These are phyloP conservation scores for Candida sanyiensis DNA, from an alignment of 805 yeast genomes.

Conservation along the genomic window DNA sequence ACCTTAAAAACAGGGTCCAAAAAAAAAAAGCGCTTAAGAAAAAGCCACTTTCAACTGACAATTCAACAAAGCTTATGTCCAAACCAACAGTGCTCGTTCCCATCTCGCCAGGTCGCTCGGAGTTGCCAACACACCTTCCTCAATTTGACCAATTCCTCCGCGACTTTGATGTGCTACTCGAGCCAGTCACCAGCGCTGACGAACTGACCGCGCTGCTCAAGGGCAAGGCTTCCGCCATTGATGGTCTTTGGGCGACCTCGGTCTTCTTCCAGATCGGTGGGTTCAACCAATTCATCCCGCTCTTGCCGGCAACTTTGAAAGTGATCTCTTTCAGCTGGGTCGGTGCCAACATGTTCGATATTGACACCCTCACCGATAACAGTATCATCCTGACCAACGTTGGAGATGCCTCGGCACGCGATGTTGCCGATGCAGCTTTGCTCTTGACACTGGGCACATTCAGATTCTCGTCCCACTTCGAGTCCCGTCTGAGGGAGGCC, in stretches of 20 bases:
- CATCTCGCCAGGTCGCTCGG: slow-evolving; percentile 29
- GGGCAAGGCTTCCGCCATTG: slow-evolving; percentile 33
- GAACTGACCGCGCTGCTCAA: slow-evolving; percentile 36
- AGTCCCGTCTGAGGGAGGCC: slow-evolving; percentile 31
- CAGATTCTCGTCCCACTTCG: slow-evolving; percentile 48
- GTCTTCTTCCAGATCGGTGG: slow-evolving; percentile 43
- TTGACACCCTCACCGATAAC: slow-evolving; percentile 34
- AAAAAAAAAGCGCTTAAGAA: neutral
- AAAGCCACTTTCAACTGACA: neutral
- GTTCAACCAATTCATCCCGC: slow-evolving; percentile 36
- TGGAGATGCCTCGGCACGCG: slow-evolving; percentile 50
- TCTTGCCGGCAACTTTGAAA: slow-evolving; percentile 41
- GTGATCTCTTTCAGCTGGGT: slow-evolving; percentile 53
- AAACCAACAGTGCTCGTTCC: slow-evolving; percentile 16
- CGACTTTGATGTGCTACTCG: slow-evolving; percentile 34
- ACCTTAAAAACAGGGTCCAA: too few relatives aligned
- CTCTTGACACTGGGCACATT: slow-evolving; percentile 52
- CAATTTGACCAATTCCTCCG: slow-evolving; percentile 39
- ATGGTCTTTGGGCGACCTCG: slow-evolving; percentile 53
- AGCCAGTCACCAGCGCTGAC: slow-evolving; percentile 37
- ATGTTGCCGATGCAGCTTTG: slow-evolving; percentile 68
- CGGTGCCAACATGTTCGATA: slow-evolving; percentile 52
- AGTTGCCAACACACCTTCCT: slow-evolving; percentile 40
- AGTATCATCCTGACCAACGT: slow-evolving; percentile 59
- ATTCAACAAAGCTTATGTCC: slow-evolving; percentile 3